Base-by-base conservation (phyloP, 441 rosid genomes). In the Theobroma grandiflorum region DNA sequence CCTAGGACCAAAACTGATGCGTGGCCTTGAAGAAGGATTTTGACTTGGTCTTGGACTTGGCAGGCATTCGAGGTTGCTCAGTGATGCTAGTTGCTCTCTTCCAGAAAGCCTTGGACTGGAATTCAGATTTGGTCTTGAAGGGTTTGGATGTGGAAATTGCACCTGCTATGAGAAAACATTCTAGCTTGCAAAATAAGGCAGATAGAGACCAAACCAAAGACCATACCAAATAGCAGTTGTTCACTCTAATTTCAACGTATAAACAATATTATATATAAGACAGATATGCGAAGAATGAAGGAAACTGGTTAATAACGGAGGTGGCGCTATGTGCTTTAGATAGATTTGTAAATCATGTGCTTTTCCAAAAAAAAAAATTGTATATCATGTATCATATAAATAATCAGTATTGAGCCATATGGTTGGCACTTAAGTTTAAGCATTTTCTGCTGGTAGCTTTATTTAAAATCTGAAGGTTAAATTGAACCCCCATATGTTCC, bases 131-230 rank as follows among this genome's bases (percentile, higher is more conserved):
- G 15, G 9, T 71, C 45, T 18, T 11, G 16, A 16, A 50, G 58
- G 22, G 43, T 33, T 50, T 40, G 22, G 40, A 78, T 52, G 74
- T 47, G 65, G 66, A 68, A 64, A 50, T 72, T 6, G 75, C 76
- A 82, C 67, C 84, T 78, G 72, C 18, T 18, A 75, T 33, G 55
- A 45, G 7, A 45, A 52, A 59, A 18, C 14, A 58, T 58, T 40
- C 40, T 1, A 2, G 14, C 26, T 61, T 2, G 9, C 38, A 43
- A 61, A 26, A 40, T 42, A 33, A 58, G 14, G 7, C 31, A 4
- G 45, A 14, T 14, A 22, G 10, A 40, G 42, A 43, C 3, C 38
- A 61, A 31, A 52, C 62, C 42, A 15, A 67, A 42, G 37, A 62
- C 4, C 64, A 33, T 12, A 12, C 42, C 40, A 63, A 40, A 9